These are phyloP conservation scores for Cryptococcus hybrid DNA, from an alignment of 1,284 basidiomycete species.

Conservation along the genomic window DNA sequence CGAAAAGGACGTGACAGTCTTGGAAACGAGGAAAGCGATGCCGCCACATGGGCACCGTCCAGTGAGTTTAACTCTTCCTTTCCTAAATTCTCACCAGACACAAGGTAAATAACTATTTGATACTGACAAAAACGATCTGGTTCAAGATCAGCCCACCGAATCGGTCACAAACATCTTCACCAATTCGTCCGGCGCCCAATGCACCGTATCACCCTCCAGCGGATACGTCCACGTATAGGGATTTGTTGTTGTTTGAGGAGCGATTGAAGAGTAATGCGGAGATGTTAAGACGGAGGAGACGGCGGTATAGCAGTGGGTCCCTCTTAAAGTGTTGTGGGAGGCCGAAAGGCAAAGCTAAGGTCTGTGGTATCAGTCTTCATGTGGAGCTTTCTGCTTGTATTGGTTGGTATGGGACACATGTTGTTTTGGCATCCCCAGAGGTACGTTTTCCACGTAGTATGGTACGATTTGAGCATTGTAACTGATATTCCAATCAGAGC, in stretches of 20 bases:
- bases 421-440: slow-evolving; percentile 31
- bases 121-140: too few relatives aligned
- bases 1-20: too few relatives aligned
- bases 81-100: too few relatives aligned
- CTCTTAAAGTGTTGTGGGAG: not conserved
- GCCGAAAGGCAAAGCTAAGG: too few relatives aligned
- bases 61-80: too few relatives aligned
- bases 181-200: slow-evolving; percentile 19
- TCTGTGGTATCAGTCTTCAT: slow-evolving; percentile 34
- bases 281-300: slow-evolving; percentile 72
- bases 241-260: slow-evolving; percentile 93
- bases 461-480: not conserved
- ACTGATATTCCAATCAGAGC: slow-evolving; percentile 13
- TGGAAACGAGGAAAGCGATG: too few relatives aligned
- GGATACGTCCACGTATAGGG: slow-evolving; percentile 75
- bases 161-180: not conserved
- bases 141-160: too few relatives aligned
- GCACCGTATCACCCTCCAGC: slow-evolving; percentile 61
- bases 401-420: slow-evolving; percentile 28
- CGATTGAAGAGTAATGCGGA: slow-evolving; percentile 90
- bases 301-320: slow-evolving; percentile 81
- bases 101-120: too few relatives aligned
- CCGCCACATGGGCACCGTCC: too few relatives aligned
- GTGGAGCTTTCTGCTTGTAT: slow-evolving; percentile 33
- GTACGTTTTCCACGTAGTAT: slow-evolving; percentile 17